Base-by-base conservation (phyloP, 73 alveolate species). In the Paramecium sonneborni region DNA sequence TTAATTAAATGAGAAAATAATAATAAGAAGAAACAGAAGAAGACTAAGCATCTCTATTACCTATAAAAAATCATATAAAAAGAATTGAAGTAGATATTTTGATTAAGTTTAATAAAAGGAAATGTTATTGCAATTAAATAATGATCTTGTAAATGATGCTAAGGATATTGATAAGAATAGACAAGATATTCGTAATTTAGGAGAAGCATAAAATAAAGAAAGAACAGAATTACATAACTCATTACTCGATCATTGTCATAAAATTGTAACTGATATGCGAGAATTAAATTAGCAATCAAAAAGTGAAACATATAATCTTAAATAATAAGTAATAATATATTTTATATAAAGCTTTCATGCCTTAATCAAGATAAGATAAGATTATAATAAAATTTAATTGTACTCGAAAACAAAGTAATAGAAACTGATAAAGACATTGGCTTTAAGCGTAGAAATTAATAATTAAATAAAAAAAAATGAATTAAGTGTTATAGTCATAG, bases 371-470 rank as follows among this genome's bases (percentile, higher is more conserved):
- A 74, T 74, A 74, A 74, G 38, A 74, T 74, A 10, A 34, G 87
- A 74, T 74, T 74, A 18, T 20, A 74, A 74, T 37, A 74, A 35
- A 74, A 74, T 37, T 34, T 74, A 37, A 74, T 74, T n/a, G 87
- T 74, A 34, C 38, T 74, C 34, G 87, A 74, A 39, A 74, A 39
- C 30, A 74, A 39, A 74, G 58, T 74, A 21, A 74, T 39, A 37
- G 87, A 74, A 74, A 74, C 87, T 74, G 87, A 74, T 28, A 74
- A 74, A 34, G 87, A 74, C 87, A 74, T 74, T 34, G 87, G 87
- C 7, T 74, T 74, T 39, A 74, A 37, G 32, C 56, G 57, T 21
- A 74, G 87, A 74, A 23, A 34, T 34, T 23, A 21, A 74, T 74
- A 21, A 74, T 39, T 74, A 74, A 74, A 74, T 62, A 62, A 62